Evolutionary conservation across 345 rosid genomes (phyloP).

Genomic region (Fremontodendron californicum): DNA sequence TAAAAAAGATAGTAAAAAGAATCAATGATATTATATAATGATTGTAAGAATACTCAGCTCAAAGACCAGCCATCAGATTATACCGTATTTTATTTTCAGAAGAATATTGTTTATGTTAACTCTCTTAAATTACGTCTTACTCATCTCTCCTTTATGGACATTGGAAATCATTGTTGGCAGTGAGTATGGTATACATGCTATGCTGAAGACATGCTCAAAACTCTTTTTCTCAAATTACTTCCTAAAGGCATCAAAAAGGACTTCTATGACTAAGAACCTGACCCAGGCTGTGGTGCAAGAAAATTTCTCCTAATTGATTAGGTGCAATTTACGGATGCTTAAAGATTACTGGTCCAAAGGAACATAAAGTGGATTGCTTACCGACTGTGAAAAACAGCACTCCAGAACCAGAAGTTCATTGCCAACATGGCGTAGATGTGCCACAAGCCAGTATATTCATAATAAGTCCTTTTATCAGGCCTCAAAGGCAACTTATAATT

Average conservation of each 20-base stretch:
- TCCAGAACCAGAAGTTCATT: constrained; percentile 89
- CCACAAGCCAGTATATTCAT: constrained; percentile 69
- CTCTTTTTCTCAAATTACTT: background rate
- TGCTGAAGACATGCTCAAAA: background rate
- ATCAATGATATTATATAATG: background rate
- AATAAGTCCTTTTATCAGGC: constrained; percentile 59
- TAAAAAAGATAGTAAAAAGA: background rate
- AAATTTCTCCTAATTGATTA: background rate
- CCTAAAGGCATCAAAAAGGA: background rate
- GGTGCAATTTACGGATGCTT: background rate
- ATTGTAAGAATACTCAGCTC: background rate
- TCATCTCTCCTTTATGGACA: background rate
- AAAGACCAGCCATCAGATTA: background rate
- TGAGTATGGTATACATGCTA: background rate
- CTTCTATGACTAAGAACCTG: background rate
- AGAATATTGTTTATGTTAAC: background rate
- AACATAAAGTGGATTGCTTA: constrained; percentile 30
- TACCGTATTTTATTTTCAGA: background rate
- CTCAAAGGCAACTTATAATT: constrained; percentile 73
- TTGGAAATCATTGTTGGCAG: background rate
- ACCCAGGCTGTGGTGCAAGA: background rate
- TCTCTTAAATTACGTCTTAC: background rate
- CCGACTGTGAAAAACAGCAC: constrained; percentile 82
- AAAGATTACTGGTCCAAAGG: constrained; percentile 6
- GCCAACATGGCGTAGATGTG: constrained; percentile 70